Evolutionary conservation across 179 eudicot species (phyloP), one percentile per base, ranked within the genome.

Genomic region (Camellia oleifera): DNA sequence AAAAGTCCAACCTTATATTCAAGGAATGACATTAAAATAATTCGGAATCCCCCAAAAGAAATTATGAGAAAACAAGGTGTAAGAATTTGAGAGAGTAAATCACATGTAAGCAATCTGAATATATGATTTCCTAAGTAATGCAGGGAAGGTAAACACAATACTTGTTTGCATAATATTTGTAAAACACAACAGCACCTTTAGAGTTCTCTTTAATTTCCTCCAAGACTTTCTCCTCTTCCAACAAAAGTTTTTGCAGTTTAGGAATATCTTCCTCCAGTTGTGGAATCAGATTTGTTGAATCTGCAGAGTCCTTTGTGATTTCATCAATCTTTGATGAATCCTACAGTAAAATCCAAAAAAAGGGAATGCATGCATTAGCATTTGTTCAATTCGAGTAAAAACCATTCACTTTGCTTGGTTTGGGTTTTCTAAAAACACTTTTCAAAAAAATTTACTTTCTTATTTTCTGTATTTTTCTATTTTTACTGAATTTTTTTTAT

Each of bases 201-300:
- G 96, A 84, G 65, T 83, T 88, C 72, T 96, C 96, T 62, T 85
- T 91, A 57, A 92, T 84, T 83, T 92, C 92, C 82, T 96, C 99
- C 76, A 94, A 73, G 44, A 92, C 78, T 73, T 90, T 92, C 84
- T 95, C 98, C 82, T 94, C 98, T 65, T 91, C 91, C 68, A 84
- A 54, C 79, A 96, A 86, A 77, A 81, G 87, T 69, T 87, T 89
- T 76, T 96, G 96, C 80, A 94, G 81, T 71, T 83, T 86, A 15
- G 94, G 98, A 70, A 91, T 91, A 13, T 91, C 85, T 78, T 77
- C 93, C 88, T 94, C 97, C 74, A 96, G 82, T 85, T 86, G 84
- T 66, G 99, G 99, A 80, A 96, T 92, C 79, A 81, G 13, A 80
- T 79, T 86, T 40, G 87, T 83, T 62, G 99, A 90, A 61, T 92